phyloP scores from a whole-genome alignment of 495 filamentous ascomycete genomes.

The Neurospora discreta region DNA sequence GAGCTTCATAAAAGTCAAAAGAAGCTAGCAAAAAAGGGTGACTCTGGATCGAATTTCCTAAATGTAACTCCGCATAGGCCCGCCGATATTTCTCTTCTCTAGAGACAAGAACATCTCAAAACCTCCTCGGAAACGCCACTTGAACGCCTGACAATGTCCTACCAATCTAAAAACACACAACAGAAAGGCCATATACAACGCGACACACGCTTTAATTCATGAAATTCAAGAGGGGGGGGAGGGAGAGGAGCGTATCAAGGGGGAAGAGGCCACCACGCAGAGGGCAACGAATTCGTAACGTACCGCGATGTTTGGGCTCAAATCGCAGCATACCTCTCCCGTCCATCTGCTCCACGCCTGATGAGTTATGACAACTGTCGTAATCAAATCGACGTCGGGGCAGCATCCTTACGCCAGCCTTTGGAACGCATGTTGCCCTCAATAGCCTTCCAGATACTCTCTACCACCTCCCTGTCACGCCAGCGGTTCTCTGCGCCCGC shows the following conservation, averaged over 20 bases:
- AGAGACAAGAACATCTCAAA: not conserved
- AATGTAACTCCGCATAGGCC: not conserved
- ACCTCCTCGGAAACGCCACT: not conserved
- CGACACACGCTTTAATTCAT: not conserved
- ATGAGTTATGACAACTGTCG: not conserved
- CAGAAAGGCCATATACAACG: not conserved
- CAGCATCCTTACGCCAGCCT: slow-evolving; percentile 68
- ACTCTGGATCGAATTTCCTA: not conserved
- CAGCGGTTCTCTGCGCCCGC: slow-evolving; percentile 54
- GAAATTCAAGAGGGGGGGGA: not conserved
- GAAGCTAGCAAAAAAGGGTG: not conserved
- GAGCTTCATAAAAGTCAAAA: not conserved
- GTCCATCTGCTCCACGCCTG: not conserved
- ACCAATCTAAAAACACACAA: not conserved
- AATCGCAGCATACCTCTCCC: not conserved
- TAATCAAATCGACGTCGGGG: slow-evolving; percentile 34
- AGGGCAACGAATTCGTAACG: not conserved
- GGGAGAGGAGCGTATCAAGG: not conserved
- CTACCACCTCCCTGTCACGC: slow-evolving; percentile 87
- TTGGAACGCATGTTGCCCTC: slow-evolving; percentile 78
- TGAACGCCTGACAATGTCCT: not conserved
- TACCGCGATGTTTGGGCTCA: not conserved
- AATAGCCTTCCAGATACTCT: slow-evolving; percentile 82
- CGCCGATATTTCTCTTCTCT: not conserved
- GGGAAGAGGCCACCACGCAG: not conserved